Conservation (phyloP, 345 rosid genomes). For the Corymbia maculata region DNA sequence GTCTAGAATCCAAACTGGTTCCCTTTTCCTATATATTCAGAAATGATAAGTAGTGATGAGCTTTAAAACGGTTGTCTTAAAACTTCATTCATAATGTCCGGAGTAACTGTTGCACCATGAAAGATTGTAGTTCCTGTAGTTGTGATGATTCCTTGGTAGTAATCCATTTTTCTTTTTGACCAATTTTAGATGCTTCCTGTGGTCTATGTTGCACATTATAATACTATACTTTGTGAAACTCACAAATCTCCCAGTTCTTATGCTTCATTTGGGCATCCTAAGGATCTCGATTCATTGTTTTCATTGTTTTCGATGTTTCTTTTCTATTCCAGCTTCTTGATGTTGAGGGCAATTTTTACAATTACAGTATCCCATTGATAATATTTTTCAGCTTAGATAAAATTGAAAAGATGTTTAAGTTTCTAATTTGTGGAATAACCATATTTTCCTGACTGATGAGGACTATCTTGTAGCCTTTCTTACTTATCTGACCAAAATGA, state of each 20-base stretch:
- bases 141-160: neutral
- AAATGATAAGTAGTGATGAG: neutral
- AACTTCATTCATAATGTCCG: neutral
- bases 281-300: neutral
- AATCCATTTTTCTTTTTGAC: neutral
- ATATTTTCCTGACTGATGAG: neutral
- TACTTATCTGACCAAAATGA: neutral
- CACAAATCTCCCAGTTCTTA: neutral
- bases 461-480: neutral
- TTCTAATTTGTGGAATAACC: neutral
- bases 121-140: neutral
- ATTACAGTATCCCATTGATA: neutral
- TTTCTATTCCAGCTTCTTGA: neutral
- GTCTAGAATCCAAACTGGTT: neutral
- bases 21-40: neutral
- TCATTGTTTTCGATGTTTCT: neutral
- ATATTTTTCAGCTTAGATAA: neutral
- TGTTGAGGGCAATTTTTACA: neutral
- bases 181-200: neutral
- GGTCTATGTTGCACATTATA: neutral
- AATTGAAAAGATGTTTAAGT: neutral
- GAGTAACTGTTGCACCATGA: neutral
- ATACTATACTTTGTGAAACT: neutral
- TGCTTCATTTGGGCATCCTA: neutral
- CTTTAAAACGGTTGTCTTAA: neutral